Percentiles rank a stretch among this genome's conserved stretches.
phyloP scores from a whole-genome alignment of 148 eudicot genomes.

The Fallopia convolvulus region DNA sequence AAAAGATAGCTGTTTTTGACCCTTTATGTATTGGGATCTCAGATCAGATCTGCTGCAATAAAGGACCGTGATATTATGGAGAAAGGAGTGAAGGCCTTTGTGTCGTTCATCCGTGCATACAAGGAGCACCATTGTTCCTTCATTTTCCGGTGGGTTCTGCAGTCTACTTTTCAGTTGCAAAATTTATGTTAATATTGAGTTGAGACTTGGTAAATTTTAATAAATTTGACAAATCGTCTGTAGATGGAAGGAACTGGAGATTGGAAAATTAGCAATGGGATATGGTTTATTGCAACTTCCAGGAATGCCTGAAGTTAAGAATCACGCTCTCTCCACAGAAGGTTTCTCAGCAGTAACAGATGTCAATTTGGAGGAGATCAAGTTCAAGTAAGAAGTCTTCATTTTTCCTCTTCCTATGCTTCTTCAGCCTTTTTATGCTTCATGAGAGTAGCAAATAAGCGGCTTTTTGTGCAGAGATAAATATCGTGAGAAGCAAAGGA shows the following conservation, averaged over 20 bases:
- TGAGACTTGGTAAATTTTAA: background rate
- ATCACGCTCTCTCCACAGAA: conserved; percentile 49
- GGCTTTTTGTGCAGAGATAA: conserved; percentile 52
- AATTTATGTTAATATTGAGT: background rate
- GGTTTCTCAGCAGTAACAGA: conserved; percentile 68
- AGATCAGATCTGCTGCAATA: conserved; percentile 66
- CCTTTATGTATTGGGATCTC: conserved; percentile 18
- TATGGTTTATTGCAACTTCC: conserved; percentile 87
- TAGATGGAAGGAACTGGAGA: conserved; percentile 83
- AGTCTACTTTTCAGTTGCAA: background rate
- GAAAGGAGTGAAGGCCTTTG: conserved; percentile 79
- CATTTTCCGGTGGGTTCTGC: conserved; percentile 56
- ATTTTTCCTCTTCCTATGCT: background rate
- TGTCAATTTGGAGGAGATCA: conserved; percentile 71
- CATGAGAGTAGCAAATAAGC: background rate
- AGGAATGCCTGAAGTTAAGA: conserved; percentile 69
- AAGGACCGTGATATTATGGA: conserved; percentile 93
- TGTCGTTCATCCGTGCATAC: conserved; percentile 82
- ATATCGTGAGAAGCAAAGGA: conserved; percentile 93
- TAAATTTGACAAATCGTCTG: background rate
- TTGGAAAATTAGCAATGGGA: conserved; percentile 94
- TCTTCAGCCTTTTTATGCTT: background rate
- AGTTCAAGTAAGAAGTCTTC: conserved; percentile 64
- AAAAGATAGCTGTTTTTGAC: background rate
- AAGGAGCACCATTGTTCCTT: conserved; percentile 84